Conservation (phyloP, 257 asterid genomes). For the Solanum arcanum region DNA sequence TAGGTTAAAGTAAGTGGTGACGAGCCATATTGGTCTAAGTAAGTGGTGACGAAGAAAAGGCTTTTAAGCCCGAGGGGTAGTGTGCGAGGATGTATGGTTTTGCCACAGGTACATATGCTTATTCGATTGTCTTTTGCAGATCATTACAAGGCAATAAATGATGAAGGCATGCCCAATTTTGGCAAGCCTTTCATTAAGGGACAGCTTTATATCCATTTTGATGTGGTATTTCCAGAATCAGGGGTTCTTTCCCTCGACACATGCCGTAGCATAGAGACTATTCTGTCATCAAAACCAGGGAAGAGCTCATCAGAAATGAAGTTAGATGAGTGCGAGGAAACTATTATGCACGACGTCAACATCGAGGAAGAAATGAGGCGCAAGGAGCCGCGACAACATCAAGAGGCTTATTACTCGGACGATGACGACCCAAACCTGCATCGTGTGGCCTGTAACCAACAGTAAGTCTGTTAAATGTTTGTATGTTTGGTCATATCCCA, state of each 20-base stretch:
- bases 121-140: slow-evolving; percentile 5
- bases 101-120: not conserved
- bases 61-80: not conserved
- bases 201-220: slow-evolving; percentile 22
- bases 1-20: not conserved
- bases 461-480: not conserved
- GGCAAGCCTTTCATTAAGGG: slow-evolving; percentile 25
- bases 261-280: not conserved
- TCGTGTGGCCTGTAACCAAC: slow-evolving; percentile 21
- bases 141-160: slow-evolving; percentile 28
- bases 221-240: slow-evolving; percentile 22
- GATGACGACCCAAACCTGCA: slow-evolving; percentile 9
- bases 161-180: slow-evolving; percentile 27
- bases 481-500: not conserved
- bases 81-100: not conserved
- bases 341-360: slow-evolving; percentile 11
- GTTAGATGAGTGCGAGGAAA: slow-evolving; percentile 18
- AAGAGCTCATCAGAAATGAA: not conserved
- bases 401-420: slow-evolving; percentile 18
- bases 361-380: slow-evolving; percentile 22
- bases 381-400: slow-evolving; percentile 4
- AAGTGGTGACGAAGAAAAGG: not conserved
- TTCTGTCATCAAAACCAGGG: not conserved
- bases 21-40: not conserved
- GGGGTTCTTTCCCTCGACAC: slow-evolving; percentile 7